Conservation (phyloP, 306 rosid genomes). For the Potentilla sterilis region DNA sequence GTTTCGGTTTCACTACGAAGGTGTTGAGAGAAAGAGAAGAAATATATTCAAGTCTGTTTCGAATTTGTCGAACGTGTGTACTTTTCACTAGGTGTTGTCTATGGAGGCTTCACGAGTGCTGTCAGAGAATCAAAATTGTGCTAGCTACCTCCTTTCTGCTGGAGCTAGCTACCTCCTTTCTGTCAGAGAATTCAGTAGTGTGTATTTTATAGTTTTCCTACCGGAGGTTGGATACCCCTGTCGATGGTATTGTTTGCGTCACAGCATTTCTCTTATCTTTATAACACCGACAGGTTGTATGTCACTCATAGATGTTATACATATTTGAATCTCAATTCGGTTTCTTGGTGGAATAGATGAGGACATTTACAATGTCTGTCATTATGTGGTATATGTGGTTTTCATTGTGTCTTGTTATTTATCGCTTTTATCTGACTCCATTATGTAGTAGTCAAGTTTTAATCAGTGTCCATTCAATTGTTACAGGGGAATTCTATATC, state of each 20-base stretch:
- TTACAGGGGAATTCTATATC: constrained; percentile 93
- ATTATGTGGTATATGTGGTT: background rate
- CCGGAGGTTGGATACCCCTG: background rate
- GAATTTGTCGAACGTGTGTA: background rate
- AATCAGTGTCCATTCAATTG: constrained; percentile 16
- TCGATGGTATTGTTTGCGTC: background rate
- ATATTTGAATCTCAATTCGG: background rate
- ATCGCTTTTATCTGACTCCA: background rate
- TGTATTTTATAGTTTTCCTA: background rate
- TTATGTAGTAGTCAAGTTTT: constrained; percentile 11
- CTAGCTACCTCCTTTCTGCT: background rate
- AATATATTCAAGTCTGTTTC: background rate
- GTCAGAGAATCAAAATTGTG: background rate
- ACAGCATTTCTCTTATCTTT: background rate
- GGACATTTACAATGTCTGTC: background rate
- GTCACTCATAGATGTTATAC: background rate
- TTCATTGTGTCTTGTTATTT: constrained; percentile 19
- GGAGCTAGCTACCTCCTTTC: constrained; percentile 1
- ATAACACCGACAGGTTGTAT: background rate
- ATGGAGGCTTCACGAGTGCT: background rate
- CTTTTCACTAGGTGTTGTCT: background rate
- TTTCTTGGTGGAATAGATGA: background rate
- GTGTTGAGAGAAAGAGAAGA: background rate
- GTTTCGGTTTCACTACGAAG: background rate
- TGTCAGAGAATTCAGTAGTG: background rate